Evolutionary conservation across 139 green algal genomes (phyloP).

Genomic region (Yamagishiella unicocca): DNA sequence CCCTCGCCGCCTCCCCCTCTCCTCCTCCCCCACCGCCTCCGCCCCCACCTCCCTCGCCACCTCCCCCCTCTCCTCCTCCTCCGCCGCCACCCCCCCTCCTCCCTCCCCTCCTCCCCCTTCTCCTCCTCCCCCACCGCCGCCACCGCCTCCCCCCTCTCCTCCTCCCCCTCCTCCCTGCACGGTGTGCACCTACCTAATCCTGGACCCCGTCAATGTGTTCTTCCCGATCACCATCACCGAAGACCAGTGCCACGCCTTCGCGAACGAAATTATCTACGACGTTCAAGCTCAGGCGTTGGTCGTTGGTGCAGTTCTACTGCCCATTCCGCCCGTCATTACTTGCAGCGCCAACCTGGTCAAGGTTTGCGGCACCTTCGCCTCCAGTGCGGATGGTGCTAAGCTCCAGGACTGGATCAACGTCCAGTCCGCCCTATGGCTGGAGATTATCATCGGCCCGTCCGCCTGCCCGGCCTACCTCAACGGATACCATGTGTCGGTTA

Average conservation of each 20-base stretch:
- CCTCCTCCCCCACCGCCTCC: background rate
- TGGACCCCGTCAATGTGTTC: background rate
- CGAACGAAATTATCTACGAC: background rate
- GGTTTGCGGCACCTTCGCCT: conserved; percentile 23
- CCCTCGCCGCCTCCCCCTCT: background rate
- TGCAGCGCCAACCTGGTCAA: background rate
- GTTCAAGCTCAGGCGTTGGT: background rate
- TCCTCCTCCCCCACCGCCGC: too few species aligned
- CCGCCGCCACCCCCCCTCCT: background rate
- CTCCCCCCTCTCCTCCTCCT: background rate
- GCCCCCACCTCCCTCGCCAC: background rate
- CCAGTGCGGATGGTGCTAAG: background rate
- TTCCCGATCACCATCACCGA: background rate
- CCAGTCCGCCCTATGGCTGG: background rate
- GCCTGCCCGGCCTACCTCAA: conserved; percentile 13
- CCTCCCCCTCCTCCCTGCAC: background rate
- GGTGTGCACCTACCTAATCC: background rate
- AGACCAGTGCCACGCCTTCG: background rate
- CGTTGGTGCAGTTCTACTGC: background rate
- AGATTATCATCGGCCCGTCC: background rate
- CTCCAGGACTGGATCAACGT: background rate
- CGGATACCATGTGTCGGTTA: background rate
- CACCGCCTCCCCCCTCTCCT: too few species aligned
- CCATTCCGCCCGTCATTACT: too few species aligned
- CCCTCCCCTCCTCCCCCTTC: too few species aligned